phyloP scores from a whole-genome alignment of 352 stramenopile genomes.

The Phytopythium litorale region DNA sequence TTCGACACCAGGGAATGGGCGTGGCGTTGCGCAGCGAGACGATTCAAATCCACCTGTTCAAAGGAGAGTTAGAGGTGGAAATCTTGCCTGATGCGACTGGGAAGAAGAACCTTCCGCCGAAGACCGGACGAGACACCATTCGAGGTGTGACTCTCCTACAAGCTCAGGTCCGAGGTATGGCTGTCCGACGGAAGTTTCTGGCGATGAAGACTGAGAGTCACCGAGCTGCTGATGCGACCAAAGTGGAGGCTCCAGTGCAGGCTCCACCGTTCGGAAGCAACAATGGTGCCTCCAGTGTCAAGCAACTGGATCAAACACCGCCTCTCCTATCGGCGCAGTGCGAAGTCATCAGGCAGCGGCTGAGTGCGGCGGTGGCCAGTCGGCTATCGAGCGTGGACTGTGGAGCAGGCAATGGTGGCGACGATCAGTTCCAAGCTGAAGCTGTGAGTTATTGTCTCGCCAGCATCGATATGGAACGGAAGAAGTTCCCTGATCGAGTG shows the following conservation, averaged over 20 bases:
- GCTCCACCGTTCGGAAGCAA: neutral
- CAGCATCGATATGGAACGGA: constrained; percentile 18
- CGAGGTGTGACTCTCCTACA: constrained; percentile 33
- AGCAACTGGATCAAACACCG: neutral
- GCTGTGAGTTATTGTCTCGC: neutral
- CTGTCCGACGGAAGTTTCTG: constrained; percentile 32
- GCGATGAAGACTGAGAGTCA: neutral
- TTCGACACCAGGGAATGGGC: neutral
- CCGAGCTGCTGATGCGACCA: neutral
- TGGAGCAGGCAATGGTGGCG: neutral
- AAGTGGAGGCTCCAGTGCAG: neutral
- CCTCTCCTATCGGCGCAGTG: neutral
- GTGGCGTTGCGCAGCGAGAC: neutral
- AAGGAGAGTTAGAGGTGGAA: constrained; percentile 14
- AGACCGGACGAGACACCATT: neutral
- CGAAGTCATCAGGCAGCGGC: neutral
- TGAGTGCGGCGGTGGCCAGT: neutral
- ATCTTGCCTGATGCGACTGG: neutral
- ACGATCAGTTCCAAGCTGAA: neutral
- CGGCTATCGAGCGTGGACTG: neutral
- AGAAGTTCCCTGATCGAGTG: constrained; percentile 17
- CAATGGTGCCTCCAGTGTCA: neutral
- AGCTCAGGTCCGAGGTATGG: constrained; percentile 36
- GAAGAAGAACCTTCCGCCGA: neutral
- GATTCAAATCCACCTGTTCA: constrained; percentile 13